A percentile compares a stretch with the other conserved stretches of the same genome.
phyloP scores from a whole-genome alignment of 164 flowering plant species.

The Berberis thunbergii region DNA sequence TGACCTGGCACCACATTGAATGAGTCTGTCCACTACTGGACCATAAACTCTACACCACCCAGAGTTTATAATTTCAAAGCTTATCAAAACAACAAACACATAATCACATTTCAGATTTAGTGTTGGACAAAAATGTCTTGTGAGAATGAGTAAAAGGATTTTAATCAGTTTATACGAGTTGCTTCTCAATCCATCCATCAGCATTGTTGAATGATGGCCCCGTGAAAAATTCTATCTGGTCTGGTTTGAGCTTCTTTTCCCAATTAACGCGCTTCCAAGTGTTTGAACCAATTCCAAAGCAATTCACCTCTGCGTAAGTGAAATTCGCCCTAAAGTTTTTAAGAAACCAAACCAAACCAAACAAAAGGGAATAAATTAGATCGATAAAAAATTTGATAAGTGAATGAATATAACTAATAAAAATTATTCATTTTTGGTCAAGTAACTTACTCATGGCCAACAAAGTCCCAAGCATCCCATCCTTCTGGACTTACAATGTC shows the following conservation, averaged over 20 bases:
- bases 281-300: slow-evolving; percentile 1
- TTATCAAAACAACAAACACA: too few relatives aligned
- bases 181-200: slow-evolving; percentile 2
- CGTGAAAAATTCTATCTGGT: neutral
- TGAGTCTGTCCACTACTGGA: slow-evolving; percentile 7
- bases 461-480: slow-evolving; percentile 19
- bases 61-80: neutral
- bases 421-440: too few relatives aligned
- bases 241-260: neutral
- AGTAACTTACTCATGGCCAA: slow-evolving; percentile 2
- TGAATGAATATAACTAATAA: neutral
- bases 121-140: neutral
- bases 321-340: neutral
- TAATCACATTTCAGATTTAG: neutral
- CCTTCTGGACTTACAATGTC: slow-evolving; percentile 17
- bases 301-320: neutral
- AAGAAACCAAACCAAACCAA: neutral
- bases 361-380: neutral
- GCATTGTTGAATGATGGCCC: neutral
- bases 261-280: neutral
- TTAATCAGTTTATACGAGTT: neutral
- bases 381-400: neutral
- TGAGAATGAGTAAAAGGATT: neutral
- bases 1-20: slow-evolving; percentile 25
- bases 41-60: too few relatives aligned